Conservation (phyloP, 2,329 filamentous ascomycete genomes). For the Eutypella sp. region DNA sequence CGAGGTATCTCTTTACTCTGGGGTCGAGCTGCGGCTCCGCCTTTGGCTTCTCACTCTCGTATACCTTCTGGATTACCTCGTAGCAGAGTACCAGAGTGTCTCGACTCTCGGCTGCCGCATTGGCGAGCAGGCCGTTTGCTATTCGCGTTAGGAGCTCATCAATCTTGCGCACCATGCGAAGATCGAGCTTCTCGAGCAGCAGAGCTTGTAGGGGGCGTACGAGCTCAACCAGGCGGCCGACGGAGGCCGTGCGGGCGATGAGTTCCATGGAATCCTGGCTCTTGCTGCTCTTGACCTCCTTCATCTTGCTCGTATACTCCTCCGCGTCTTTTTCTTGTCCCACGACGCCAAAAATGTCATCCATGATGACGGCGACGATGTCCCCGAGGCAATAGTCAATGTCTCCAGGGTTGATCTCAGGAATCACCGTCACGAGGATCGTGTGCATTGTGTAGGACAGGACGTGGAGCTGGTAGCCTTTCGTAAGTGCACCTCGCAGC, state of each 20-base stretch:
- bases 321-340: constrained; percentile 97
- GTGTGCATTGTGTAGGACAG: constrained; percentile 93
- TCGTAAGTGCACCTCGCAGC: constrained; percentile 72
- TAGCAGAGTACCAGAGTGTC: constrained; percentile 94
- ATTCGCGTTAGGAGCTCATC: constrained; percentile 84
- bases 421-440: constrained; percentile 71
- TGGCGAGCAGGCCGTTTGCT: constrained; percentile 75
- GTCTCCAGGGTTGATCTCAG: constrained; percentile 72
- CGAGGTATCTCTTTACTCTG: constrained; percentile 66
- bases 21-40: constrained; percentile 54
- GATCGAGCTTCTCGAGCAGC: constrained; percentile 76
- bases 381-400: constrained; percentile 80
- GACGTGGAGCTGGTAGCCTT: constrained; percentile 91
- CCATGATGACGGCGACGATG: constrained; percentile 84
- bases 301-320: constrained; percentile 91
- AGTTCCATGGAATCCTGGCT: constrained; percentile 97
- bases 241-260: constrained; percentile 74
- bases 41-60: constrained; percentile 55
- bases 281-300: constrained; percentile 96
- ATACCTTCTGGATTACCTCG: constrained; percentile 84
- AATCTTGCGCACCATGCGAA: constrained; percentile 81
- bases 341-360: constrained; percentile 89
- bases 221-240: constrained; percentile 68
- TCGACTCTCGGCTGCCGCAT: constrained; percentile 69
- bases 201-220: constrained; percentile 74